Base-by-base conservation (phyloP, 2,329 filamentous ascomycete species). In the Xylaria digitata region DNA sequence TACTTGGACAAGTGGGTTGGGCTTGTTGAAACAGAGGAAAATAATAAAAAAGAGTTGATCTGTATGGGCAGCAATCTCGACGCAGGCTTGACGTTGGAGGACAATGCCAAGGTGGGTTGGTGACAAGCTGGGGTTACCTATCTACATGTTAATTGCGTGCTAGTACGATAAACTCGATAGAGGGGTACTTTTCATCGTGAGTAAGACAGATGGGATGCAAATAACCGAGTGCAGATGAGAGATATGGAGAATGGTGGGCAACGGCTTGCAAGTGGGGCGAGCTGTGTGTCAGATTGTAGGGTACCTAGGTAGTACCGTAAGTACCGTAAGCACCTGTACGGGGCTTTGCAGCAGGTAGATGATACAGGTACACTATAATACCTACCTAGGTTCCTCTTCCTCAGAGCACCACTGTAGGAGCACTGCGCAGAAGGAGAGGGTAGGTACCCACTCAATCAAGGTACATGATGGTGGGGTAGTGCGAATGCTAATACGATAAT, bases 31-130 rank as follows among this genome's bases (percentile, higher is more conserved):
- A 32, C 50, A 59, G 21, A 34, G 48, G 46, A 21, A 34, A 34
- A 37, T 30, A 26, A 43, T 17, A 48, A 56, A 46, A 46, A 45
- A 55, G 21, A 26, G 45, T 52, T 37, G 17, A 34, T 55, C 13
- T 5, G 19, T 50, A 46, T 46, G 30, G 46, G 46, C 11, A 55
- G 59, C 5, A 55, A 46, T 50, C 54, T 48, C 9, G n/a, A 53
- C 37, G 34, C 34, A 23, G 48, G 40, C 45, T 30, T 32, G 48
- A 58, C 21, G 65, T 46, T 53, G 48, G 30, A 53, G 30, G 58
- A 65, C 65, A 65, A 67, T 64, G 62, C 65, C 32, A 21, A 54
- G 61, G 63, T 65, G 48, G 63, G 63, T 54, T 46, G 49, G 58
- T 23, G 45, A 65, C 13, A 34, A 60, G 53, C 52, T 55, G 21